Evolutionary conservation across 805 yeast genomes (phyloP).

Genomic region (Starmerella vitae): DNA sequence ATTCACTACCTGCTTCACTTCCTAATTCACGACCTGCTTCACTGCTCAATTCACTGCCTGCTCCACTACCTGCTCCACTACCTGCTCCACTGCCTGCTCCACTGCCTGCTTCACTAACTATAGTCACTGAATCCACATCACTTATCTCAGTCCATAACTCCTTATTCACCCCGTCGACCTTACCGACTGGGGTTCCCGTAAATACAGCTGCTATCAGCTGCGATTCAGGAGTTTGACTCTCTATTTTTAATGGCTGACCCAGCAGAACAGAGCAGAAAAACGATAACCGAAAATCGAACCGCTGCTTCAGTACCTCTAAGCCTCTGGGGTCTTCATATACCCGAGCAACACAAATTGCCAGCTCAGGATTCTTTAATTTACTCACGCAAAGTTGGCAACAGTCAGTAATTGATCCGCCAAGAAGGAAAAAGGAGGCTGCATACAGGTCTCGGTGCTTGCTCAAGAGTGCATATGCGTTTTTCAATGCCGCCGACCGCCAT

Average conservation of each 20-base stretch:
- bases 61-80: too few relatives aligned
- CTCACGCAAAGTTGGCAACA: slow-evolving; percentile 59
- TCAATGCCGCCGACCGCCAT: slow-evolving; percentile 80
- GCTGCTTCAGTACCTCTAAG: slow-evolving; percentile 27
- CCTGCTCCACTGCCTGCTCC: too few relatives aligned
- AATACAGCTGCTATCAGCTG: slow-evolving; percentile 1
- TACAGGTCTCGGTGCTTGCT: slow-evolving; percentile 78
- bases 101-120: too few relatives aligned
- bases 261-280: slow-evolving; percentile 3
- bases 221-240: not conserved
- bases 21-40: too few relatives aligned
- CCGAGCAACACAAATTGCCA: slow-evolving; percentile 73
- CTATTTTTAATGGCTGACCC: slow-evolving; percentile 22
- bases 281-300: slow-evolving; percentile 8
- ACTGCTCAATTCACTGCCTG: too few relatives aligned
- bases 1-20: too few relatives aligned
- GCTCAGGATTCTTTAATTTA: slow-evolving; percentile 51
- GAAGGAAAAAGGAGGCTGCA: slow-evolving; percentile 77
- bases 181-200: too few relatives aligned
- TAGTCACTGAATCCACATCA: too few relatives aligned
- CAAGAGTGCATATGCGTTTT: slow-evolving; percentile 80
- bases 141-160: too few relatives aligned
- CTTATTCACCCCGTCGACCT: too few relatives aligned
- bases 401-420: slow-evolving; percentile 65
- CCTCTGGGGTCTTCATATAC: slow-evolving; percentile 47